Conservation (phyloP, 805 yeast species). For the Candida manassasensis region DNA sequence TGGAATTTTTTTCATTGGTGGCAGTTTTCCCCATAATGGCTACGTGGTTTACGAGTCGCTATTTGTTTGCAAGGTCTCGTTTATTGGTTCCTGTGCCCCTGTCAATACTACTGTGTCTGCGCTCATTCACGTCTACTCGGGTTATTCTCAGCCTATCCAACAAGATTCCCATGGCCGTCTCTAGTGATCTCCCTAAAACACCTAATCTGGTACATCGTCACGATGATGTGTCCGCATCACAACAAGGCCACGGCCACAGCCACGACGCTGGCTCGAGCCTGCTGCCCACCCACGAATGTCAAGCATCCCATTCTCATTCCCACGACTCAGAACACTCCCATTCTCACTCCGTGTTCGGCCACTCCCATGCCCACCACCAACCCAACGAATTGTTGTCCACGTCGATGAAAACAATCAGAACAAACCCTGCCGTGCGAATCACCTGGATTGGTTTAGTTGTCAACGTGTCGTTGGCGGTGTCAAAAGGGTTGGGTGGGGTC, state of each 20-base stretch:
- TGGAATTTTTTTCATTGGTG: no score
- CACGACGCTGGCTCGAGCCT: not conserved
- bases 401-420: constrained; percentile 20
- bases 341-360: constrained; percentile 13
- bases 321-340: constrained; percentile 4
- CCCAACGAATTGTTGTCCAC: constrained; percentile 39
- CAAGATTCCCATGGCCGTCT: no score
- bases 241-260: not conserved
- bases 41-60: no score
- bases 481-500: constrained; percentile 86
- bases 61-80: no score
- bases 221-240: not conserved
- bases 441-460: constrained; percentile 88
- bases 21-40: no score
- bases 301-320: constrained; percentile 4
- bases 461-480: constrained; percentile 79
- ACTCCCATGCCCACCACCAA: constrained; percentile 42
- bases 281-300: constrained; percentile 4
- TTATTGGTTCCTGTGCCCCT: no score
- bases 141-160: no score
- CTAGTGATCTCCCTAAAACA: no score
- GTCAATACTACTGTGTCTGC: no score
- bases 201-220: no score
- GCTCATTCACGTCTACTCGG: no score
- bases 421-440: constrained; percentile 84